These are phyloP conservation scores for Peronospora belbahrii DNA, from an alignment of 352 stramenopile genomes.

Conservation along the genomic window DNA sequence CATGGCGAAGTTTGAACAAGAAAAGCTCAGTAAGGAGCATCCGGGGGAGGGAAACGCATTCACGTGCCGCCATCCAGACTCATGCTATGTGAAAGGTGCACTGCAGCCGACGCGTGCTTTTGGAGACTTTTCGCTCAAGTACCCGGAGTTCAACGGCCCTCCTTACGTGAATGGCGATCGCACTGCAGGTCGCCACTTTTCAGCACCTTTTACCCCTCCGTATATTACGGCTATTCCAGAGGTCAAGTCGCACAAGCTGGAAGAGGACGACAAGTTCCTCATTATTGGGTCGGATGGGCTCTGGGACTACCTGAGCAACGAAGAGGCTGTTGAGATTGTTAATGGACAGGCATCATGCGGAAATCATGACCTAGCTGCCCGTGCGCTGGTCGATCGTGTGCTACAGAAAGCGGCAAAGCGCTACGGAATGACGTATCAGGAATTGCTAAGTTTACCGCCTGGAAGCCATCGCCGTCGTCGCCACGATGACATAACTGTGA, in stretches of 20 bases:
- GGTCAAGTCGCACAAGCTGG: slow-evolving; percentile 52
- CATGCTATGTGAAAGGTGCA: slow-evolving; percentile 91
- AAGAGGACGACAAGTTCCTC: slow-evolving; percentile 91
- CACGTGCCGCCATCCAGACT: slow-evolving; percentile 83
- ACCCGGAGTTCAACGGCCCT: slow-evolving; percentile 88
- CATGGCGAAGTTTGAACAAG: slow-evolving; percentile 81
- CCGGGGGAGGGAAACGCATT: slow-evolving; percentile 87
- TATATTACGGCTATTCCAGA: slow-evolving; percentile 90
- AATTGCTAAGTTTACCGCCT: slow-evolving; percentile 74
- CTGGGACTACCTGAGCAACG: slow-evolving; percentile 95
- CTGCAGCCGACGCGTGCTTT: slow-evolving; percentile 87
- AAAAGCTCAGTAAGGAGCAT: slow-evolving; percentile 79
- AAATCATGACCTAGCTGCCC: slow-evolving; percentile 64
- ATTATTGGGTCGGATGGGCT: slow-evolving; percentile 95
- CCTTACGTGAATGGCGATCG: slow-evolving; percentile 74
- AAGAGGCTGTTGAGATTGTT: slow-evolving; percentile 93
- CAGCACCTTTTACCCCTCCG: slow-evolving; percentile 84
- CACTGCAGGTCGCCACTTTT: slow-evolving; percentile 81
- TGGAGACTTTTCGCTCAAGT: slow-evolving; percentile 91
- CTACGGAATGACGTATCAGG: slow-evolving; percentile 74
- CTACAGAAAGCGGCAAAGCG: slow-evolving; percentile 67
- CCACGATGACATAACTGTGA: slow-evolving; percentile 90
- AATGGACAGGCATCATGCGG: slow-evolving; percentile 43
- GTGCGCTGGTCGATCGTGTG: slow-evolving; percentile 70
- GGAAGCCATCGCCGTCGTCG: slow-evolving; percentile 76